Percentiles rank a stretch among this genome's conserved stretches.
These are phyloP conservation scores for Vigna nakashimae DNA, from an alignment of 306 rosid species.

Conservation along the genomic window DNA sequence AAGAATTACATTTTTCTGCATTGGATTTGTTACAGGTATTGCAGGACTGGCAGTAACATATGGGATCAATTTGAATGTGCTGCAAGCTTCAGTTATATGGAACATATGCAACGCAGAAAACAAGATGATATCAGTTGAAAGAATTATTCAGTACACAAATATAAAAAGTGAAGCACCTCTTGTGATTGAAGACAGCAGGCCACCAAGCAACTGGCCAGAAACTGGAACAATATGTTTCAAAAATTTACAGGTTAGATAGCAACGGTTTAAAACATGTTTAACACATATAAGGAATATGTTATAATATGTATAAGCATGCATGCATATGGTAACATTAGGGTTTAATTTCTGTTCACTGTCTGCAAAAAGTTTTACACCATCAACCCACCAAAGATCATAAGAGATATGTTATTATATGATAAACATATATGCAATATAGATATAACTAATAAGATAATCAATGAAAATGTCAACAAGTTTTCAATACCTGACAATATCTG, in stretches of 20 bases:
- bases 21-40: slow-evolving; percentile 64
- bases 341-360: background rate
- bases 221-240: slow-evolving; percentile 78
- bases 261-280: background rate
- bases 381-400: background rate
- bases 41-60: slow-evolving; percentile 98
- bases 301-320: background rate
- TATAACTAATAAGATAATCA: background rate
- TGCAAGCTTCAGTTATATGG: slow-evolving; percentile 93
- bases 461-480: background rate
- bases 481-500: background rate
- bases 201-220: slow-evolving; percentile 89
- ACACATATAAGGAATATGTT: background rate
- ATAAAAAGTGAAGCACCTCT: slow-evolving; percentile 87
- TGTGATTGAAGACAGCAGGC: slow-evolving; percentile 69
- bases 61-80: slow-evolving; percentile 88
- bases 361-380: background rate
- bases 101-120: slow-evolving; percentile 94
- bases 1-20: slow-evolving; percentile 25
- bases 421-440: background rate
- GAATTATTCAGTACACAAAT: slow-evolving; percentile 82
- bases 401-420: too few relatives aligned
- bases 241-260: slow-evolving; percentile 67
- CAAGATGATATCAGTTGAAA: slow-evolving; percentile 97
- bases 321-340: background rate